These are phyloP conservation scores for Sugiyamaella neomexicana DNA, from an alignment of 1,139 yeast species.

Conservation along the genomic window DNA sequence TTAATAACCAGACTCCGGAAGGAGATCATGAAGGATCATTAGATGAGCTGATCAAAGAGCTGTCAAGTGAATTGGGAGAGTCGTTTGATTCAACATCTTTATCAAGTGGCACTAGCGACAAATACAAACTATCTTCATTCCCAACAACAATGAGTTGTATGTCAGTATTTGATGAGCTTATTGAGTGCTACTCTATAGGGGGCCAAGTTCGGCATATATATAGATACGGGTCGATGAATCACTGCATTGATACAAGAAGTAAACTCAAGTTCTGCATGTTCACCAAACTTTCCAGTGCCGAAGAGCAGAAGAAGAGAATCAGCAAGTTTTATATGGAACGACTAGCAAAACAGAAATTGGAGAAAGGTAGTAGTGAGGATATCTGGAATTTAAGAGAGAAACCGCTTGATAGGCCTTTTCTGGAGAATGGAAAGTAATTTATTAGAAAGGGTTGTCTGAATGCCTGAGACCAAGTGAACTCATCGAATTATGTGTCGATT, in stretches of 20 bases:
- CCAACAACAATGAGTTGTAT: constrained; percentile 59
- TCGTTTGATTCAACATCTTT: constrained; percentile 8
- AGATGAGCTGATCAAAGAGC: constrained; percentile 16
- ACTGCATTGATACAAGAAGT: constrained; percentile 67
- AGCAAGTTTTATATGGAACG: constrained; percentile 70
- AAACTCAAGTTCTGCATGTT: constrained; percentile 80
- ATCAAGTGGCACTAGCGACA: not conserved
- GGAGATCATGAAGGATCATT: constrained; percentile 15
- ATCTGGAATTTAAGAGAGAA: constrained; percentile 64
- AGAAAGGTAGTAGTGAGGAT: constrained; percentile 67
- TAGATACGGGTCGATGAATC: constrained; percentile 72
- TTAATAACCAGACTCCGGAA: constrained; percentile 1
- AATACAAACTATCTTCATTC: constrained; percentile 24
- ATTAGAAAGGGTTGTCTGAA: no score
- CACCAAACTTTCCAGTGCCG: constrained; percentile 52
- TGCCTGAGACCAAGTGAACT: no score
- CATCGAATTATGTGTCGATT: no score
- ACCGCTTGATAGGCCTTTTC: constrained; percentile 41
- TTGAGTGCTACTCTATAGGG: constrained; percentile 84
- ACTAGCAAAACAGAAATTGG: constrained; percentile 59
- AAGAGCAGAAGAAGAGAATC: constrained; percentile 51
- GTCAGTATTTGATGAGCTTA: constrained; percentile 82
- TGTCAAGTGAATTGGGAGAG: constrained; percentile 16
- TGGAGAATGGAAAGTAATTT: constrained; percentile 28
- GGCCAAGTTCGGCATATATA: constrained; percentile 84